These are phyloP conservation scores for Rhododendron griersonianum DNA, from an alignment of 148 eudicot genomes.

Conservation along the genomic window DNA sequence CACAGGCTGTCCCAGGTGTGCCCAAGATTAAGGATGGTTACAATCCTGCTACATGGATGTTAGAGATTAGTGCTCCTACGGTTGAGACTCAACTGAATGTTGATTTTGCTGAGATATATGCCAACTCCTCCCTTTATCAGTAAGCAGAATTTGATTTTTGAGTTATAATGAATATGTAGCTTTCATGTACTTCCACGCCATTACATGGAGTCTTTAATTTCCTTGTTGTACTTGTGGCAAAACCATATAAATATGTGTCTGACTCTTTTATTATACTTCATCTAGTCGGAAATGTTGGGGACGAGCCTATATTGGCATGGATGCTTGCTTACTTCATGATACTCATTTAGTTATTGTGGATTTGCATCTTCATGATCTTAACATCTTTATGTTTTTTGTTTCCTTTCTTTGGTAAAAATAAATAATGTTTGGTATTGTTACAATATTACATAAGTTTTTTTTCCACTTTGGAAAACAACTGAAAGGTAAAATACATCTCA, in stretches of 20 bases:
- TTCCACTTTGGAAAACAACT: no score
- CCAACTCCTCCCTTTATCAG: conserved; percentile 48
- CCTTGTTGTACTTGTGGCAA: neutral
- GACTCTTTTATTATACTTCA: neutral
- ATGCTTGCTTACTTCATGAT: neutral
- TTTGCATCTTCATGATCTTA: neutral
- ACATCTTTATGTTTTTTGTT: neutral
- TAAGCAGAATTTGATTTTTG: conserved; percentile 19
- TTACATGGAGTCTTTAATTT: neutral
- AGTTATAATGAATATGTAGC: neutral
- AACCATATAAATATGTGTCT: neutral
- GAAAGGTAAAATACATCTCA: no score
- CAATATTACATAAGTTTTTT: no score
- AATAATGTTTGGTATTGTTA: neutral
- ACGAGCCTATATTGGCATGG: neutral
- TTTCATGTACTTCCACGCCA: neutral
- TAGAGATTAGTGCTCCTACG: conserved; percentile 49
- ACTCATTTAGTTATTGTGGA: neutral
- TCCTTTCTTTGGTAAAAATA: neutral
- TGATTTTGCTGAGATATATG: conserved; percentile 57
- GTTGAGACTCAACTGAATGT: conserved; percentile 46
- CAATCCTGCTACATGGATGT: conserved; percentile 91
- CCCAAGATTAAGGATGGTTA: conserved; percentile 52
- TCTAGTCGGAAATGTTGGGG: neutral
- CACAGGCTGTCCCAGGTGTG: conserved; percentile 52